These are phyloP conservation scores for Candolleomyces eurysporus DNA, from an alignment of 768 basidiomycete genomes.

Conservation along the genomic window DNA sequence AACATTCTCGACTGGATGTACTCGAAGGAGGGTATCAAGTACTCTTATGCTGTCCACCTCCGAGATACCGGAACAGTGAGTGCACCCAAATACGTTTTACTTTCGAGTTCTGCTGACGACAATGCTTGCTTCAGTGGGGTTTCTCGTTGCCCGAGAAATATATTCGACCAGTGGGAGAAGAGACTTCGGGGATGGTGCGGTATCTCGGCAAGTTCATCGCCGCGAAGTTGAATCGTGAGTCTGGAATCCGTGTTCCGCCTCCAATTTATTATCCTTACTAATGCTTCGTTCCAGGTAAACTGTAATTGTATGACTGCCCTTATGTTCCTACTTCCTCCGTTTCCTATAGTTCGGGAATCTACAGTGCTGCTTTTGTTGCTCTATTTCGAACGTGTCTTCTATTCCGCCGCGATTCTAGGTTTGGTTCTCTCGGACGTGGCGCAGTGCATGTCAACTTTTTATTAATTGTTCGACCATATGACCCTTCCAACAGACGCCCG, in stretches of 20 bases:
- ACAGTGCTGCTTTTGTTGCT: too few species aligned
- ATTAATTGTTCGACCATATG: too few species aligned
- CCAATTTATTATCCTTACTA: too few species aligned
- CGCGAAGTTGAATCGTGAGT: conserved; percentile 33
- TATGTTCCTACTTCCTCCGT: too few species aligned
- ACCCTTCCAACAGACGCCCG: too few species aligned
- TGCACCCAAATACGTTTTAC: background rate
- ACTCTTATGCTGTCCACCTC: conserved; percentile 32
- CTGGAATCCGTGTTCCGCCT: background rate
- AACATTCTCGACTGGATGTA: conserved; percentile 40
- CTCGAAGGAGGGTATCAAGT: conserved; percentile 27
- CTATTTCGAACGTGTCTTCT: too few species aligned
- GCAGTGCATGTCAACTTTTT: too few species aligned
- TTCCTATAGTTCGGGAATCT: too few species aligned
- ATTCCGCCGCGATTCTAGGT: too few species aligned
- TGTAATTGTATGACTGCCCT: background rate
- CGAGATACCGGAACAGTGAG: conserved; percentile 37
- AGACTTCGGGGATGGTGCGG: conserved; percentile 61
- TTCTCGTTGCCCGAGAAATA: conserved; percentile 68
- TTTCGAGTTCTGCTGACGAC: background rate
- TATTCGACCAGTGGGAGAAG: conserved; percentile 81
- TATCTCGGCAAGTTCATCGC: conserved; percentile 70
- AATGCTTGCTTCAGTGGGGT: conserved; percentile 51
- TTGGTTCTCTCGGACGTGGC: too few species aligned
- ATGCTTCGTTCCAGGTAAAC: background rate